phyloP scores from a whole-genome alignment of 345 rosid genomes.

The Durio zibethinus region DNA sequence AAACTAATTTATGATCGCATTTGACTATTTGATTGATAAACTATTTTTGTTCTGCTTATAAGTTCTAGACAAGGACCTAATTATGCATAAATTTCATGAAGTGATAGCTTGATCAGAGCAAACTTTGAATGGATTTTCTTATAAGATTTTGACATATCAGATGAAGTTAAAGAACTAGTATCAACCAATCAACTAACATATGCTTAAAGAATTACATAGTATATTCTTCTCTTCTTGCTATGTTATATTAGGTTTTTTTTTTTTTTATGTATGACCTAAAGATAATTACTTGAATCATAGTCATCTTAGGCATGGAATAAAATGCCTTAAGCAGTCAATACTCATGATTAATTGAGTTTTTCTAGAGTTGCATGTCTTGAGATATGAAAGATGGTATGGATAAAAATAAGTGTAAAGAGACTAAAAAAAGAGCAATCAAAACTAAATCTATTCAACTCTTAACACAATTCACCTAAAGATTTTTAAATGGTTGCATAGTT shows the following conservation, averaged over 20 bases:
- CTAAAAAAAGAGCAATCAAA: neutral
- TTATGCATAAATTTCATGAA: conserved; percentile 61
- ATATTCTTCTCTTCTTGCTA: neutral
- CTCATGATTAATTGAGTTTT: neutral
- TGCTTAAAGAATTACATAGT: neutral
- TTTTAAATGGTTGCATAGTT: too few relatives aligned
- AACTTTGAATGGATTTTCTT: conserved; percentile 64
- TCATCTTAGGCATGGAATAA: neutral
- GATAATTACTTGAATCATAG: conserved; percentile 7
- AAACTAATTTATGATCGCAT: neutral
- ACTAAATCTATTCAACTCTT: neutral
- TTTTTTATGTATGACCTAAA: neutral
- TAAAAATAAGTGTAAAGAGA: neutral
- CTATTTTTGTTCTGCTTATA: conserved; percentile 22
- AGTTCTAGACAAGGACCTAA: conserved; percentile 82
- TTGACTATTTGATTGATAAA: neutral
- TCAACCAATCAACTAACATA: neutral
- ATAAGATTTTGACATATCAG: conserved; percentile 78
- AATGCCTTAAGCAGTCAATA: neutral
- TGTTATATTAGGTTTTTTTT: neutral
- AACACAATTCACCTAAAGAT: neutral
- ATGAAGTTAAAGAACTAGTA: conserved; percentile 99
- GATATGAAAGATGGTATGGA: neutral
- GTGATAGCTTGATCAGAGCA: conserved; percentile 65
- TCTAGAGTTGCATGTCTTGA: neutral